These are phyloP conservation scores for Fragaria vesca DNA, from an alignment of 306 rosid species.

Conservation along the genomic window DNA sequence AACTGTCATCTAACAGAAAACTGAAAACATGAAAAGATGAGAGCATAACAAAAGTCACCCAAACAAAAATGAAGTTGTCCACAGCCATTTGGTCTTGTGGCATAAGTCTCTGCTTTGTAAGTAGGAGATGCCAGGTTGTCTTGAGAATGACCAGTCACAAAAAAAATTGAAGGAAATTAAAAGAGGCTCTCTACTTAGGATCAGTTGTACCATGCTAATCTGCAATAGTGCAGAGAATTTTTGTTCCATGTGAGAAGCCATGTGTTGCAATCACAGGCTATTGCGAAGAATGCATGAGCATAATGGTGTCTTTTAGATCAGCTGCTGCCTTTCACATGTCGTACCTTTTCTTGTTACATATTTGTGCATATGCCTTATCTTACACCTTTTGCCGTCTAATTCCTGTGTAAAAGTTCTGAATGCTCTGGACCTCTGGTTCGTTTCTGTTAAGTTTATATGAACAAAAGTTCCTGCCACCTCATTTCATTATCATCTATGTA, in stretches of 20 bases:
- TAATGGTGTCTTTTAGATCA: neutral
- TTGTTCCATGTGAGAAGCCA: neutral
- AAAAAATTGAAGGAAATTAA: neutral
- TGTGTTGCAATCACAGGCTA: neutral
- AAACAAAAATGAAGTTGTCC: neutral
- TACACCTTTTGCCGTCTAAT: neutral
- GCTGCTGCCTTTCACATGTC: neutral
- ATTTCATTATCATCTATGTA: neutral
- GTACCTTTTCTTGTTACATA: neutral
- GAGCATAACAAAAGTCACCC: neutral
- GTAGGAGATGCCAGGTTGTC: neutral
- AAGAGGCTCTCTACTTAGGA: neutral
- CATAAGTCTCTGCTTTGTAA: neutral
- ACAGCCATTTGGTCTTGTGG: neutral
- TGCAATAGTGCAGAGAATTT: neutral
- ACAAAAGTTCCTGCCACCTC: neutral
- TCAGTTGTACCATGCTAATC: neutral
- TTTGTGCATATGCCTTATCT: neutral
- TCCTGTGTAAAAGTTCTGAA: neutral
- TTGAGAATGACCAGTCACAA: neutral
- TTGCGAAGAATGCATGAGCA: neutral
- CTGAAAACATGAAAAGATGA: neutral
- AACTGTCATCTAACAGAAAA: neutral
- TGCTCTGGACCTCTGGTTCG: neutral
- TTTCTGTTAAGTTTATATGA: neutral